phyloP scores from a whole-genome alignment of 2,329 filamentous ascomycete species.

The Penicillium frequentans region DNA sequence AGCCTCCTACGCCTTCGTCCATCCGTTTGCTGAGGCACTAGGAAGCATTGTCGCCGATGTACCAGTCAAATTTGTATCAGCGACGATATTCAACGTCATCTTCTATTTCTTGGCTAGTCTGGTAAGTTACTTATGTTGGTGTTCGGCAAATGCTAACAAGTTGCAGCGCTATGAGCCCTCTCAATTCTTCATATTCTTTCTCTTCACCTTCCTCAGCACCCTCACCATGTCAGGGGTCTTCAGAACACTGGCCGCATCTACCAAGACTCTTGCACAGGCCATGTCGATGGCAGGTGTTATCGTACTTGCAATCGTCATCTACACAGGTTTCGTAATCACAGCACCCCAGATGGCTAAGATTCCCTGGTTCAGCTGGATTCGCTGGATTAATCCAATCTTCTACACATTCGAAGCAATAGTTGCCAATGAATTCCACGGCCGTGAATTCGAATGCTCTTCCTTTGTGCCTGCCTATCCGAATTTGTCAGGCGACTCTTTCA shows the following conservation, averaged over 20 bases:
- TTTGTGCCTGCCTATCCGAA: conserved; percentile 48
- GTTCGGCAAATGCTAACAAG: conserved; percentile 9
- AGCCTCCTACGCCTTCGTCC: conserved; percentile 81
- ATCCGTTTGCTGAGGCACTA: conserved; percentile 82
- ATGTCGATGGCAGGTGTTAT: conserved; percentile 57
- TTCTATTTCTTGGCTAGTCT: conserved; percentile 88
- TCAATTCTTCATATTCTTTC: conserved; percentile 63
- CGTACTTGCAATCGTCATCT: conserved; percentile 61
- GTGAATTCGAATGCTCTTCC: conserved; percentile 56
- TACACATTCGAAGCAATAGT: conserved; percentile 65
- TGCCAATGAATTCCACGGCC: conserved; percentile 59
- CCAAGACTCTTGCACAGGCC: conserved; percentile 63
- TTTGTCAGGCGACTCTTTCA: conserved; percentile 48
- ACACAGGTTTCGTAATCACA: conserved; percentile 65
- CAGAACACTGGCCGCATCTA: conserved; percentile 59
- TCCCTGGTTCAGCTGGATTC: conserved; percentile 67
- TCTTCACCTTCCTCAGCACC: conserved; percentile 61
- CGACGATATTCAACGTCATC: conserved; percentile 73
- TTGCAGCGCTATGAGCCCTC: conserved; percentile 35
- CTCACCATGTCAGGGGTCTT: conserved; percentile 61
- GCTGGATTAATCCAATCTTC: conserved; percentile 64
- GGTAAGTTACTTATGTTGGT: conserved; percentile 19
- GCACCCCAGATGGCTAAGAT: conserved; percentile 53
- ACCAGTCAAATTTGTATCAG: conserved; percentile 75
- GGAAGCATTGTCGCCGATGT: conserved; percentile 84